phyloP scores from a whole-genome alignment of 2,329 filamentous ascomycete genomes.

The Colletotrichum acutatum region DNA sequence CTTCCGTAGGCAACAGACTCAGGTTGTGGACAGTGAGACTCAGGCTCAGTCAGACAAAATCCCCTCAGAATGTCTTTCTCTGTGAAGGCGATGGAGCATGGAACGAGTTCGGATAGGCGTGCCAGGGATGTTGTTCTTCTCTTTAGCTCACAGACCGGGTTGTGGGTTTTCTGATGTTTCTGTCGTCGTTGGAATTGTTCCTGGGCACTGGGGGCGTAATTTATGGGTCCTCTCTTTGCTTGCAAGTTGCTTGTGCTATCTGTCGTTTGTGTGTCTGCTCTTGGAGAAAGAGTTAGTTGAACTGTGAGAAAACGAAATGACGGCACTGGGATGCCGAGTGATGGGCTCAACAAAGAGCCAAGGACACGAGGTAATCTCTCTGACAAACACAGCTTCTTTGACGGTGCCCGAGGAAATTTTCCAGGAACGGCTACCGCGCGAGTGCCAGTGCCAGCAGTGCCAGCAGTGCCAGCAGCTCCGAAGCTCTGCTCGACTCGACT shows the following conservation, averaged over 20 bases:
- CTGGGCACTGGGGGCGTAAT: background rate
- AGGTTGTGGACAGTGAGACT: background rate
- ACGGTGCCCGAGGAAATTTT: background rate
- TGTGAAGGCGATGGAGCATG: background rate
- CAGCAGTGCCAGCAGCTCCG: background rate
- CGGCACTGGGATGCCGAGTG: constrained; percentile 28
- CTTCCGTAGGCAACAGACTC: background rate
- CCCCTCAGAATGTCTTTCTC: constrained; percentile 33
- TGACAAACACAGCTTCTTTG: background rate
- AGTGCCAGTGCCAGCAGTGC: background rate
- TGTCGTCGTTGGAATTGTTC: background rate
- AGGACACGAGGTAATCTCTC: constrained; percentile 7
- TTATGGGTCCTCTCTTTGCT: background rate
- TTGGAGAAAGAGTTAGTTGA: background rate
- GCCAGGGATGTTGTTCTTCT: background rate
- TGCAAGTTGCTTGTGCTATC: background rate
- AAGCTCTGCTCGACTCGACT: background rate
- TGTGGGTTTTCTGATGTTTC: background rate
- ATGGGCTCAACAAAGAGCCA: constrained; percentile 15
- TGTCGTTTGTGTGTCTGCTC: background rate
- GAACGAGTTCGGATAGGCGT: background rate
- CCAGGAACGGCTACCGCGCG: constrained; percentile 4
- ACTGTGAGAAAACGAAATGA: constrained; percentile 17
- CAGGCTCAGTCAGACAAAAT: constrained; percentile 20
- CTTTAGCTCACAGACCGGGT: background rate